Base-by-base conservation (phyloP, 2,329 filamentous ascomycete species). In the Fusarium austroafricanum region DNA sequence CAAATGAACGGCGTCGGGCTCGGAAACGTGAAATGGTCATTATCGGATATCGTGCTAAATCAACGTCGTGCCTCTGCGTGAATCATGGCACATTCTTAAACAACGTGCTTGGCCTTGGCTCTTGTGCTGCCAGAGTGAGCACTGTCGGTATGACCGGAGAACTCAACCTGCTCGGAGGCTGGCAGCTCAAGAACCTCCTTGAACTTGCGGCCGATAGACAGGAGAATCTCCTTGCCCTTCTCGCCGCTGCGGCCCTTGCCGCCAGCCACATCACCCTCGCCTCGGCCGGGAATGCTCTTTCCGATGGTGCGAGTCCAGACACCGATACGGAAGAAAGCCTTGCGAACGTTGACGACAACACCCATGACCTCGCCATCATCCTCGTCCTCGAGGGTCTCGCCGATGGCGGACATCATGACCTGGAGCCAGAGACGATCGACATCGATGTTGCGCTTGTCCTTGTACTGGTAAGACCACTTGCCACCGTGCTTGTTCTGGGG, bases 381-480 rank as follows among this genome's bases (percentile, higher is more conserved):
- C 77, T 97, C 94, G 39, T 92, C 90, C 84, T 99, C 96, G 55
- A 99, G 91, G 26, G 95, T 98, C 87, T 99, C 96, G 76, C 96
- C 96, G 72, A 99, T 98, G 56, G 94, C 96, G 31, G 92, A 90
- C 74, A 99, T 91, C 90, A 99, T 97, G 67, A 97, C 92, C 80
- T 98, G 93, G 63, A 99, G 89, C 96, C 96, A 99, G 55, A 97
- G 87, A 61, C 95, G 92, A 79, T 99, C 95, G 79, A 97, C 96
- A 74, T 95, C 92, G 79, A 97, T 88, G 72, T 86, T 89, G 77
- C 92, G 91, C 88, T 97, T 97, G 75, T 97, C 93, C 86, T 96
- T 97, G 90, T 97, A 97, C 76, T 93, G 91, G 84, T 96, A 98
- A 26, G 95, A 94, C 96, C 96, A 99, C 83, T 97, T 97, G 82